Base-by-base conservation (phyloP, 1,139 yeast genomes). In the Hyphopichia fennica region DNA sequence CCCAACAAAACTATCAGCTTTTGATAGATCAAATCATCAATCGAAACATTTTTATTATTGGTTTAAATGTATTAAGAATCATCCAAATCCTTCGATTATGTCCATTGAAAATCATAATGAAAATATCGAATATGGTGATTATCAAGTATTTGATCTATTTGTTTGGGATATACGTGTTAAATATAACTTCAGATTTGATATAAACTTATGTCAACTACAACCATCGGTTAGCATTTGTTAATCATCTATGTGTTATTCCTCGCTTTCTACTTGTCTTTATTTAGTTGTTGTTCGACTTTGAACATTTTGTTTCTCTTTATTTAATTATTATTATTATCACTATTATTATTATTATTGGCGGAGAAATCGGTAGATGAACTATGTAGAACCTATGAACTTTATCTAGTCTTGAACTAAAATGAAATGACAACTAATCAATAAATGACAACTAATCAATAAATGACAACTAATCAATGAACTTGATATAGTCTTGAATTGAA, bases 101-200 rank as follows among this genome's bases (percentile, higher is more conserved):
- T 39, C 51, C 3, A 50, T 50, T 20, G 39, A 46, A 1, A 41
- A 46, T 6, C 39, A 40, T 29, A 48, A 41, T 16, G 47, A 41
- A 16, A 48, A 35, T 7, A 41, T 55, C 29, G 74, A 69, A 40
- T 54, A 60, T 41, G 75, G 75, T 2, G 78, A 73, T 47, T 73
- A 62, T 49, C 72, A 69, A 46, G 73, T 72, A 13, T 73, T 73
- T 55, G 78, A 72, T 52, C 63, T 72, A 49, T 57, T 58, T 29
- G 53, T 64, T 18, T 73, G 79, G 79, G 78, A 73, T 37, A 67
- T 69, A 14, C 67, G 64, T 49, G 54, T 65, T 27, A 73, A 72
- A 48, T 52, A 60, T 48, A 73, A 69, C 4, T 71, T 69, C 51
- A 64, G 60, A 46, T 64, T 68, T 48, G 75, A 69, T 41, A 53